These are phyloP conservation scores for Ascochyta clinopodiicola DNA, from an alignment of 2,329 filamentous ascomycete species.

Conservation along the genomic window DNA sequence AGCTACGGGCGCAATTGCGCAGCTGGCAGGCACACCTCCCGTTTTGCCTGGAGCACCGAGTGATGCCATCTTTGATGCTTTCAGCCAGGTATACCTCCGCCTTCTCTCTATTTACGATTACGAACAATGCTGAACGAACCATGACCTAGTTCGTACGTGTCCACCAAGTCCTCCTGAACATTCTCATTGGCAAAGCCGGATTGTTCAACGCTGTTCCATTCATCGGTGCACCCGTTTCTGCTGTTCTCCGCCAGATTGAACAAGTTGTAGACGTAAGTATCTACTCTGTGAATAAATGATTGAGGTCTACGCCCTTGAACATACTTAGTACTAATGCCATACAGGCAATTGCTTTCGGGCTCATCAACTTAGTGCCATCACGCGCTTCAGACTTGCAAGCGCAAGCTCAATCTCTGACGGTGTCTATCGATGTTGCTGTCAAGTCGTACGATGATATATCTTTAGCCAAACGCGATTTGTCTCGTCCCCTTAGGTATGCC, in stretches of 20 bases:
- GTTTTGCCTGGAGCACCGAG: constrained; percentile 6
- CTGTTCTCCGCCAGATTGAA: constrained; percentile 24
- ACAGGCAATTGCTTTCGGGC: too few species aligned
- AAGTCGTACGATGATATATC: too few species aligned
- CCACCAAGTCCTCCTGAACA: constrained; percentile 26
- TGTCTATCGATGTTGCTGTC: too few species aligned
- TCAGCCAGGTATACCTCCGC: constrained; percentile 16
- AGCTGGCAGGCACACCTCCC: constrained; percentile 12
- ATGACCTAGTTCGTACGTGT: constrained; percentile 22
- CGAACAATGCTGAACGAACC: too few species aligned
- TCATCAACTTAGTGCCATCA: too few species aligned
- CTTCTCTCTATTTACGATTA: not conserved
- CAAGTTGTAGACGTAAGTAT: constrained; percentile 23
- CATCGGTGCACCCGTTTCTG: constrained; percentile 20
- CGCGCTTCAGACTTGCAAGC: too few species aligned
- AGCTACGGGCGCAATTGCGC: constrained; percentile 4
- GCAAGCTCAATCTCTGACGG: too few species aligned
- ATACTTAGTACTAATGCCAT: too few species aligned
- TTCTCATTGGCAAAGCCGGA: constrained; percentile 25
- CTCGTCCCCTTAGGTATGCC: too few species aligned
- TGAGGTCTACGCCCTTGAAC: too few species aligned
- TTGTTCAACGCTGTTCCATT: constrained; percentile 20
- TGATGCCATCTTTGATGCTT: constrained; percentile 21
- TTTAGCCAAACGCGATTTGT: too few species aligned
- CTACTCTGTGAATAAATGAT: too few species aligned